Evolutionary conservation across 148 eudicot species (phyloP).

Genomic region (Heliamphora exappendiculata): DNA sequence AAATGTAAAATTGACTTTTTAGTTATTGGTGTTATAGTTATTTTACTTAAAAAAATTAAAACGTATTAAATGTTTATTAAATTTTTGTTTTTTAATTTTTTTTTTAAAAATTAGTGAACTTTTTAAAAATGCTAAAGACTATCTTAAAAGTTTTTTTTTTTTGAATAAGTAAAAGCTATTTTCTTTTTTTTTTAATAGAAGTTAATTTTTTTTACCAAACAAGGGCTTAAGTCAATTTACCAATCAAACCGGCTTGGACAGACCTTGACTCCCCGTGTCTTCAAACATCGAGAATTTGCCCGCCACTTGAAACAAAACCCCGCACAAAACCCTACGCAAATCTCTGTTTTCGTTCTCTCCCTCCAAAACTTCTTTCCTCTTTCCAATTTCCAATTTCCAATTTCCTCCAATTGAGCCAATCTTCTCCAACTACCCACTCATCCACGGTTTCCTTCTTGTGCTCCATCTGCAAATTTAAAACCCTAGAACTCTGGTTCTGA

Average conservation of each 20-base stretch:
- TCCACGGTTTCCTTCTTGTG: not conserved
- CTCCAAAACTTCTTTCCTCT: not conserved
- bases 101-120: too few species aligned
- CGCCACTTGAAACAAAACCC: slow-evolving; percentile 19
- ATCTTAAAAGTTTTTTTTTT: too few species aligned
- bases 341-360: not conserved
- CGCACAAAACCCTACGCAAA: slow-evolving; percentile 15
- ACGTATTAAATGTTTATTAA: too few species aligned
- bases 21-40: too few species aligned
- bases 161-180: too few species aligned
- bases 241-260: not conserved
- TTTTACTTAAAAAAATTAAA: too few species aligned
- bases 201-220: too few species aligned
- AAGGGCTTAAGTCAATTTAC: too few species aligned
- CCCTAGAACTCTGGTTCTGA: slow-evolving; percentile 12
- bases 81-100: too few species aligned
- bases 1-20: too few species aligned
- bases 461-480: not conserved
- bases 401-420: not conserved
- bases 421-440: not conserved
- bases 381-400: not conserved
- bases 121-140: too few species aligned
- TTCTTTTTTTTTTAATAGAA: too few species aligned
- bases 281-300: slow-evolving; percentile 16
- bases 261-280: not conserved